Base-by-base conservation (phyloP, 345 rosid genomes). In the Bruguiera gymnorhiza region DNA sequence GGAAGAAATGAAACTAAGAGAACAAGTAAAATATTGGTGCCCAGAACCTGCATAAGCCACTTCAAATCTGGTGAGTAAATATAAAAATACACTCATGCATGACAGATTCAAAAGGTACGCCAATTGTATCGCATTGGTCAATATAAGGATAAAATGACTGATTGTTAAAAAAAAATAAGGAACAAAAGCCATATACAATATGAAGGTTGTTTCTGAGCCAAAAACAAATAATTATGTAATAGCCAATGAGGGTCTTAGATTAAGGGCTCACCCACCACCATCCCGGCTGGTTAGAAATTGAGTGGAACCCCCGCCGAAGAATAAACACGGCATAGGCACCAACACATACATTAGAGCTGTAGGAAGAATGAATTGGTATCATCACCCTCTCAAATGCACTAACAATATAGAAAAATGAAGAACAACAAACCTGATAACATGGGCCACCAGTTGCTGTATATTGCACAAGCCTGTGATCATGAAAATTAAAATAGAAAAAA, bases 231-330 rank as follows among this genome's bases (percentile, higher is more conserved):
- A 31, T 18, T 32, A 15, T 18, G 46, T 43, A 3, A 43, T 15
- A 11, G 15, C 19, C 4, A 13, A 43, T 43, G 18, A 43, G 18
- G 48, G 50, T 13, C 27, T 56, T 61, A 29, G 50, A 43, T 13
- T 43, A 43, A 69, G 53, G 29, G 82, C 97, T 87, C 73, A 92
- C 99, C 97, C 97, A 50, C 99, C 99, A 79, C 97, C 96, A 46
- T 95, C 99, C 59, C 96, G 87, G 76, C 96, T 89, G 32, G 29
- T 85, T 37, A 95, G 81, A 39, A 66, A 73, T 72, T 92, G 97
- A 46, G 99, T 89, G 8, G 97, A 88, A 50, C 99, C 97, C 63
- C 99, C 99, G 80, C 99, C 99, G 73, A 95, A 92, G 85, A 95
- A 95, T 75, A 92, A 52, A 77, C 99, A 95, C 56, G 97, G 97